Evolutionary conservation across 306 rosid genomes (phyloP).

Genomic region (Spatholobus suberectus): DNA sequence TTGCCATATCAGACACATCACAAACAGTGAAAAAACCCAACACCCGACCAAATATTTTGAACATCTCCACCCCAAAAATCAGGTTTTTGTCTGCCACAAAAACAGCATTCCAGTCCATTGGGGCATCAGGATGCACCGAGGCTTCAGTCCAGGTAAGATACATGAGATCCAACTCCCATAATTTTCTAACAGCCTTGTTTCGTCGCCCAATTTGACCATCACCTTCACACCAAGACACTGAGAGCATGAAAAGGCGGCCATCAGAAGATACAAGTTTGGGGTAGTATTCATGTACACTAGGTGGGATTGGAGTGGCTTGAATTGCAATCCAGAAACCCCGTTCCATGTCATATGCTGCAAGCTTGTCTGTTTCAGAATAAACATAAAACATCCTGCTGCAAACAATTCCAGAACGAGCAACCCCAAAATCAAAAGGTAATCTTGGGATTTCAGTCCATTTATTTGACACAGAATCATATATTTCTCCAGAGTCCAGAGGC

Average conservation of each 20-base stretch:
- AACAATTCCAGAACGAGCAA: slow-evolving; percentile 85
- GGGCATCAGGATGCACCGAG: slow-evolving; percentile 98
- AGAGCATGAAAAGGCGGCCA: slow-evolving; percentile 82
- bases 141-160: slow-evolving; percentile 86
- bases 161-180: slow-evolving; percentile 93
- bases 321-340: slow-evolving; percentile 80
- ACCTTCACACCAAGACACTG: slow-evolving; percentile 99
- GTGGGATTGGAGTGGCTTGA: slow-evolving; percentile 78
- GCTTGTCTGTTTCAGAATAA: slow-evolving; percentile 90
- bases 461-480: slow-evolving; percentile 80
- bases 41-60: slow-evolving; percentile 97
- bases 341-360: slow-evolving; percentile 88
- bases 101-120: slow-evolving; percentile 98
- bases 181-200: slow-evolving; percentile 95
- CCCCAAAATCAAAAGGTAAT: slow-evolving; percentile 79
- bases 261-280: slow-evolving; percentile 85
- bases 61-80: slow-evolving; percentile 96
- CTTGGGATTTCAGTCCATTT: slow-evolving; percentile 93
- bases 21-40: slow-evolving; percentile 90
- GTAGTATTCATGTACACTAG: slow-evolving; percentile 82
- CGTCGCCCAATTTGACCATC: slow-evolving; percentile 92
- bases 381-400: slow-evolving; percentile 88
- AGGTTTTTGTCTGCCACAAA: slow-evolving; percentile 78
- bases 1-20: slow-evolving; percentile 68
- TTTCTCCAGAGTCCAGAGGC: slow-evolving; percentile 93